A percentile compares a stretch with the other conserved stretches of the same genome.
phyloP scores from a whole-genome alignment of 345 rosid genomes.

The Excoecaria cochinchinensis region DNA sequence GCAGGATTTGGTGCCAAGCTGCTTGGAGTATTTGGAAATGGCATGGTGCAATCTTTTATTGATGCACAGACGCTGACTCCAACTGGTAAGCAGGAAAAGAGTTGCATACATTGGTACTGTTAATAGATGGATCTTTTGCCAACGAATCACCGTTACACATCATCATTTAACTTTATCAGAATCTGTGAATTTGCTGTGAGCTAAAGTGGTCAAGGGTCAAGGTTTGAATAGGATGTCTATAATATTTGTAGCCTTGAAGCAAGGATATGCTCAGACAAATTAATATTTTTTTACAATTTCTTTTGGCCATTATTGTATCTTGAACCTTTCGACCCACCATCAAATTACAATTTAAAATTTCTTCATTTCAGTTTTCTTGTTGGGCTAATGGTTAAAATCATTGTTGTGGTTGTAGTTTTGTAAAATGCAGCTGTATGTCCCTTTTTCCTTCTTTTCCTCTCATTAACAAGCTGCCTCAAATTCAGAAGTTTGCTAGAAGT shows the following conservation, averaged over 20 bases:
- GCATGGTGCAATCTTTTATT: slow-evolving; percentile 95
- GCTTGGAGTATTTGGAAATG: slow-evolving; percentile 86
- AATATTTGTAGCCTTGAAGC: not conserved
- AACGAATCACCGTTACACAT: not conserved
- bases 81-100: slow-evolving; percentile 40
- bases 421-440: not conserved
- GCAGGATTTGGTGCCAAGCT: slow-evolving; percentile 98
- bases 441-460: not conserved
- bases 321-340: not conserved
- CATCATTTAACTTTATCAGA: not conserved
- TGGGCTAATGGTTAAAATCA: not conserved
- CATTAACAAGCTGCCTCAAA: not conserved
- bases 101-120: slow-evolving; percentile 8
- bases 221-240: not conserved
- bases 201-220: not conserved
- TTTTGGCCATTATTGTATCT: not conserved
- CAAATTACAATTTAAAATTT: not conserved
- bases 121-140: not conserved
- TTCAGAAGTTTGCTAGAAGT: not conserved
- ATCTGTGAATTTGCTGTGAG: not conserved
- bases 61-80: slow-evolving; percentile 78
- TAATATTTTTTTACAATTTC: not conserved
- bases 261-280: not conserved
- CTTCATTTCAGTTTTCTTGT: not conserved
- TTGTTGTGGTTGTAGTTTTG: not conserved